Evolutionary conservation across 169 alveolate genomes (phyloP), one percentile per base, ranked within the genome.

Genomic region (Plasmodium knowlesi): DNA sequence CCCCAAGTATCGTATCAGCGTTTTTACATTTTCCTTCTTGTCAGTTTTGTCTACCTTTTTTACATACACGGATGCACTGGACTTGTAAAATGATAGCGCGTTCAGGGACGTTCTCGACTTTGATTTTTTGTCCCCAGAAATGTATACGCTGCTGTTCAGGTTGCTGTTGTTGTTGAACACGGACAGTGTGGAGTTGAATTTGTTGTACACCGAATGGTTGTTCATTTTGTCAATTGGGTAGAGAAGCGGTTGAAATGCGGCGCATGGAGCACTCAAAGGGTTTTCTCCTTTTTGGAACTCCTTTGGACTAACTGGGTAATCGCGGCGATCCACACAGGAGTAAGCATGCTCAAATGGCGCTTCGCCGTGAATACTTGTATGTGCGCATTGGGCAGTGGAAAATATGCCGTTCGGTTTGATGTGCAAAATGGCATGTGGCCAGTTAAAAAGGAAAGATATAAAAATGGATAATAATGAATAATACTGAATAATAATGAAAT

Each of bases 181-280:
- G 19, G 94, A 89, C 57, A 89, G 71, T 0, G 94, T 79, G 28
- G 94, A 41, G 53, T 79, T 89, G 54, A 89, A 89, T 57, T 89
- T 89, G 73, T 84, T 84, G 67, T 89, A 89, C 79, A 89, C 94
- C n/a, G 94, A 89, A 32, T 89, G 94, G 83, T 89, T 89, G 41
- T 89, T 89, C 94, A 89, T 89, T 79, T 57, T 89, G 73, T 32
- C 28, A 16, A 19, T 0, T 67, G 30, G 76, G 12, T 25, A 6
- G 16, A n/a, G 6, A 61, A 46, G 57, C 57, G 19, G 57, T 0
- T 43, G 54, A 43, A 43, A 6, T 43, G 54, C 5, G 25, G 74
- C 3, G 34, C 34, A 61, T 32, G 74, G n/a, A 34, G 16, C 34
- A 34, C 28, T 19, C 37, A 61, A 22, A 61, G 14, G 34, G 14